phyloP scores from a whole-genome alignment of 1,284 basidiomycete genomes.

The Phlebopus sp. region DNA sequence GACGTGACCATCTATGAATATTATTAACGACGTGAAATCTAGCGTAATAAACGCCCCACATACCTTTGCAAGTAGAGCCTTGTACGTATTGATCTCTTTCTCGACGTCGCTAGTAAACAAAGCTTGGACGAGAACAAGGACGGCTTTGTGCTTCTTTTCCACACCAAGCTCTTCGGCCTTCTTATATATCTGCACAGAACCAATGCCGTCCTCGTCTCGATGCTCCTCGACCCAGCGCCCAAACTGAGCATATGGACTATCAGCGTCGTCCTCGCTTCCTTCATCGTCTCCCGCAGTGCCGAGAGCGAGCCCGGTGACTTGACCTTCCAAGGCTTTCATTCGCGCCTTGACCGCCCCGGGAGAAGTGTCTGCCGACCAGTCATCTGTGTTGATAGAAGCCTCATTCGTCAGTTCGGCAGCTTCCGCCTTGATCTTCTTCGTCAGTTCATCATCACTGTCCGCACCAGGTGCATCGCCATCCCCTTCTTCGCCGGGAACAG shows the following conservation, averaged over 20 bases:
- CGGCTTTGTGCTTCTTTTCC: slow-evolving; percentile 93
- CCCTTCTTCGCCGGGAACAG: slow-evolving; percentile 29
- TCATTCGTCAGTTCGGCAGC: slow-evolving; percentile 75
- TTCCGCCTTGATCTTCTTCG: slow-evolving; percentile 81
- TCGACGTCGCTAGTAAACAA: slow-evolving; percentile 82
- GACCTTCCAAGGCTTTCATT: slow-evolving; percentile 73
- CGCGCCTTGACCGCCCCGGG: slow-evolving; percentile 90
- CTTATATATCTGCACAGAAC: slow-evolving; percentile 74
- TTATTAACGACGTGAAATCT: slow-evolving; percentile 8
- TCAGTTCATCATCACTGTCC: slow-evolving; percentile 79
- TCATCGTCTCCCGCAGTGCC: slow-evolving; percentile 55
- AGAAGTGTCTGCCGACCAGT: slow-evolving; percentile 91
- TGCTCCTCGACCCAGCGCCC: slow-evolving; percentile 88
- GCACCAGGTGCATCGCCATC: slow-evolving; percentile 40
- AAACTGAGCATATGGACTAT: slow-evolving; percentile 84
- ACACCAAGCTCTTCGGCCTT: slow-evolving; percentile 92
- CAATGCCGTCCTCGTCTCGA: slow-evolving; percentile 47
- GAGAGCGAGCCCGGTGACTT: slow-evolving; percentile 40
- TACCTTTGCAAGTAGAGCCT: slow-evolving; percentile 81
- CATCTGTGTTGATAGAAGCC: slow-evolving; percentile 62
- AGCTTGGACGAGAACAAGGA: slow-evolving; percentile 84
- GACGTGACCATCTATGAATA: slow-evolving; percentile 60
- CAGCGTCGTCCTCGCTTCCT: slow-evolving; percentile 85
- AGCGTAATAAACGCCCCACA: slow-evolving; percentile 18
- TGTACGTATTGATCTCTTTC: slow-evolving; percentile 72